Evolutionary conservation across 2,329 filamentous ascomycete species (phyloP), one percentile per base, ranked within the genome.

Genomic region (Penicillium sp.): DNA sequence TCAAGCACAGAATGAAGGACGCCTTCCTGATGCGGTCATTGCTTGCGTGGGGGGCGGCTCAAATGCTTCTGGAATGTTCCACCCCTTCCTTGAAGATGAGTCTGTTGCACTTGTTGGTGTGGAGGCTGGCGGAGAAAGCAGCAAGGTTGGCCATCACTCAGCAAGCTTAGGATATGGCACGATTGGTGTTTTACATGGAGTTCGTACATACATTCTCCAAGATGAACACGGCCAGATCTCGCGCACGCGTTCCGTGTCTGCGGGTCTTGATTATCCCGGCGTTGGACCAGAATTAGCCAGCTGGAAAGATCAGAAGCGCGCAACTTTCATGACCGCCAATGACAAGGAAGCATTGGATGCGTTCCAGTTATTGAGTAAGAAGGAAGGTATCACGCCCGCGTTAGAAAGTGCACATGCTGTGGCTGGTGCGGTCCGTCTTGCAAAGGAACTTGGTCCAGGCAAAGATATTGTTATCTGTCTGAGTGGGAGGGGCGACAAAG

Each of bases 31-130:
- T 65, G 93, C 92, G 0, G 92, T 97, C n/a, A 90, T 97, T 14
- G 93, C 94, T 3, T 97, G 93, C 69, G 92, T 97, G 3, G 94
- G 94, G 43, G 93, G 93, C 60, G 93, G 93, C 47, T 92, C 87
- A 69, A 97, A 97, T 69, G 93, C 93, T 1, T 86, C 88, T 1
- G 94, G 94, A 76, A 97, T 97, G 92, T 97, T 97, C 78, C 93
- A 92, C 73, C 92, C 93, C 34, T 99, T 99, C 77, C 81, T 87
- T 52, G 85, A 90, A 21, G 92, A 97, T 66, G 80, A 81, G 0
- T 85, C 81, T 47, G 93, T 97, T 51, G 90, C 91, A 75, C 82
- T 96, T 4, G 81, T 97, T 11, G 94, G 93, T 56, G 92, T 97
- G 1, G 93, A 97, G 79, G 93, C 93, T 2, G 92, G 90, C 93